Base-by-base conservation (phyloP, 208 protist genomes). In the Leishmania martiniquensis region DNA sequence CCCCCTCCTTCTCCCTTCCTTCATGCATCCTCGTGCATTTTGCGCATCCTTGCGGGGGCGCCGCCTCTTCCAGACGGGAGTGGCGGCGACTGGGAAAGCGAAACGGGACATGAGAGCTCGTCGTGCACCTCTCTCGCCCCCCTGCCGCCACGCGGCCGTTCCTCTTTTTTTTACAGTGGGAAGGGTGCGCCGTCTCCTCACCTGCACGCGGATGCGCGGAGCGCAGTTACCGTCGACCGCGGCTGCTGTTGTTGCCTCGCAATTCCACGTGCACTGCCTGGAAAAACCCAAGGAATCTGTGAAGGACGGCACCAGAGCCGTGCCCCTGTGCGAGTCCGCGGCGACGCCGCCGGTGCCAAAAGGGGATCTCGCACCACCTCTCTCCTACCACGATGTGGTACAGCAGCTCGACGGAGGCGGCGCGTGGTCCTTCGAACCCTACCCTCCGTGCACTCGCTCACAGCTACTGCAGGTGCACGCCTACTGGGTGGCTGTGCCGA, bases 391-490 rank as follows among this genome's bases (percentile, higher is more conserved):
- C 0, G 74, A 78, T n/a, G 75, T 82, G 9, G 82, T 82, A 10
- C 59, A 80, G 29, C 59, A 76, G 55, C 70, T 86, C 10, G 32
- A 70, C 44, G 60, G 37, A 15, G 44, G 22, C 29, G 49, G 9
- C 4, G 55, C 39, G 5, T 82, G 81, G 78, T 73, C 72, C 5
- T 92, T 91, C 67, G 70, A 69, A 25, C 92, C 92, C 54, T 96
- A 96, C 72, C 92, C 90, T 4, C 51, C 68, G 22, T 94, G 89
- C 81, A 78, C 83, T n/a, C 80, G 72, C 22, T 49, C 57, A 0
- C 87, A 92, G 68, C 80, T 96, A 62, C 68, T 77, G 62, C 81
- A 89, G 54, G 83, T 94, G 25, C 66, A 92, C 70, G 59, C 84
- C 0, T 96, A 86, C 68, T 75, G 87, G 57, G 72, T 91, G 20